Evolutionary conservation across 2,329 filamentous ascomycete genomes (phyloP), one percentile per base, ranked within the genome.

Genomic region (Periconia macrospinosa): DNA sequence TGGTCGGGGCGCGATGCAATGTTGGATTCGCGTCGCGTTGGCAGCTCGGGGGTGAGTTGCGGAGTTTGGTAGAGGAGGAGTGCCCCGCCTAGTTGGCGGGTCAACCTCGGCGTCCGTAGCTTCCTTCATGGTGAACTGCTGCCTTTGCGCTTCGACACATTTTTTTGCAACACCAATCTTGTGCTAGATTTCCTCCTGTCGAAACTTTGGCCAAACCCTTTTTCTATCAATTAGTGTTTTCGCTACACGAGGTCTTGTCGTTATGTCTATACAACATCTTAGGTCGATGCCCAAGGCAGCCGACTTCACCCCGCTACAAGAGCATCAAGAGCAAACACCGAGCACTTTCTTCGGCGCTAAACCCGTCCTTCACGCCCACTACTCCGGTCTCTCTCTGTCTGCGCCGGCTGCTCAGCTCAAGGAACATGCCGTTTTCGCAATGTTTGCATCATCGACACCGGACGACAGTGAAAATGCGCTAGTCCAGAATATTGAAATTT

Each of bases 241-340:
- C 8, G 18, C 15, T 46, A 15, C 13, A 30, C 41, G 37, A 44
- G 17, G 10, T 43, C 20, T 43, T 20, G 14, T 27, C 35, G 47
- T 27, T 49, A 76, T 77, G 75, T 62, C 73, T 2, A 60, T 76
- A 48, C 67, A 67, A 57, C 85, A 83, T 1, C 83, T 90, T 44
- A 79, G 79, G 46, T 75, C 75, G 2, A 77, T 84, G 27, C 88
- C 87, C 6, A 75, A 79, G 15, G 66, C 79, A 14, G 78, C 78
- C 35, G 83, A 86, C 67, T 92, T 86, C 73, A 85, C 81, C 33
- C 77, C 83, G 5, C 80, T 92, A 44, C 77, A 81, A 53, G 86
- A 90, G 56, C 89, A 91, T 69, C 84, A 91, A 70, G 79, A 85
- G 49, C 85, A 86, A 66, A 93, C 90, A 1, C 90, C 90, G 1